These are phyloP conservation scores for Metschnikowia hibisci DNA, from an alignment of 805 yeast species.

Conservation along the genomic window DNA sequence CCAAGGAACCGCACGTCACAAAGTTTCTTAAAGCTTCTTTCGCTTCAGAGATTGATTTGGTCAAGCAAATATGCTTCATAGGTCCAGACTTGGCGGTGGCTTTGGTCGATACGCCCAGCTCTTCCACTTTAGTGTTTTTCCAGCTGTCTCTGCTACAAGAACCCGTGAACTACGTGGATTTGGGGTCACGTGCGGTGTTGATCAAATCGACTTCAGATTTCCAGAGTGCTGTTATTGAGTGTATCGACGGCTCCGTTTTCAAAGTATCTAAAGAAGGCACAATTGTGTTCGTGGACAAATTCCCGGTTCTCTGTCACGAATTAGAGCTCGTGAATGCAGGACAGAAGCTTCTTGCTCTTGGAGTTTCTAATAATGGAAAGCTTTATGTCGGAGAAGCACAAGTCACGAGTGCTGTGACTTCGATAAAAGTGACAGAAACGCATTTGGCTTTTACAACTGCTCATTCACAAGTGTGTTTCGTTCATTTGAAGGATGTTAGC, in stretches of 20 bases:
- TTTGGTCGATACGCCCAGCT: conserved; percentile 48
- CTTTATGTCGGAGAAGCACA: conserved; percentile 59
- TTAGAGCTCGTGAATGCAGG: conserved; percentile 40
- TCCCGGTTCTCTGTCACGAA: conserved; percentile 69
- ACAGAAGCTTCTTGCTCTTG: conserved; percentile 48
- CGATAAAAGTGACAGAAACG: conserved; percentile 66
- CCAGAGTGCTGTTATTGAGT: conserved; percentile 50
- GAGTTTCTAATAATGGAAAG: conserved; percentile 72
- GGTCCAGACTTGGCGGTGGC: conserved; percentile 53
- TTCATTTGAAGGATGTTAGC: conserved; percentile 54
- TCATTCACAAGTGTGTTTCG: conserved; percentile 75
- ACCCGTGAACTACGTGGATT: conserved; percentile 5
- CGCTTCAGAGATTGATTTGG: conserved; percentile 41
- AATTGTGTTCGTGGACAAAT: conserved; percentile 40
- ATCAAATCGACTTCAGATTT: conserved; percentile 54
- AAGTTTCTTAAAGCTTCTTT: conserved; percentile 26
- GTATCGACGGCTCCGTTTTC: conserved; percentile 58
- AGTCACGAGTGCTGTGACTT: conserved; percentile 74
- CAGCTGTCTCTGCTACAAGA: conserved; percentile 41
- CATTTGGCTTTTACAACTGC: conserved; percentile 84
- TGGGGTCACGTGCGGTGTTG: conserved; percentile 46
- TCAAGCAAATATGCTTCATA: conserved; percentile 63
- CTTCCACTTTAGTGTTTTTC: conserved; percentile 50
- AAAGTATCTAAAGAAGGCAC: conserved; percentile 30
- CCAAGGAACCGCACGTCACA: conserved; percentile 43